Conservation (phyloP, 169 alveolate species). For the Eimeria brunetti region DNA sequence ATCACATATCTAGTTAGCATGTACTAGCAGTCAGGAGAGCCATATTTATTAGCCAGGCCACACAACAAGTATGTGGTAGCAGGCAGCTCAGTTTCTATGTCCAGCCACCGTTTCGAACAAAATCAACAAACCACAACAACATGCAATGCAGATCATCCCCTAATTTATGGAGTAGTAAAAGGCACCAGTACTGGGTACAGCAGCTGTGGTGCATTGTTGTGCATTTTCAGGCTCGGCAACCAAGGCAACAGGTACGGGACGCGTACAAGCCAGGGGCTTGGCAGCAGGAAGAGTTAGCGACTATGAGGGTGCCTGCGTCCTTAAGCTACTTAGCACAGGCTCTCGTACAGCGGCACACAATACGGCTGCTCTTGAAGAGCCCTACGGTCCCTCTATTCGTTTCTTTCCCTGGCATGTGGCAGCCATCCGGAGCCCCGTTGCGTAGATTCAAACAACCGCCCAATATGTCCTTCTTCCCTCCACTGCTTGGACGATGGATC, state of each 20-base stretch:
- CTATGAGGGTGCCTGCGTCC: not conserved
- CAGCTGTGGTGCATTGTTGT: not conserved
- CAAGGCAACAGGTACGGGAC: constrained; percentile 34
- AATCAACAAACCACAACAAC: no score
- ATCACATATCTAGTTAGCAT: no score
- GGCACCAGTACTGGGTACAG: not conserved
- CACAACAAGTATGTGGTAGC: not conserved
- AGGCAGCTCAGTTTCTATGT: not conserved
- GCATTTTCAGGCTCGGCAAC: constrained; percentile 38
- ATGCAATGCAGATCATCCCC: not conserved
- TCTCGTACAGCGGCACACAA: not conserved
- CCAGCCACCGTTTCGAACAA: not conserved
- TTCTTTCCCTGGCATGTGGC: constrained; percentile 4
- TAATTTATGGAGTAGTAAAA: not conserved
- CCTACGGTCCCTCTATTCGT: not conserved
- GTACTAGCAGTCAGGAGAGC: not conserved
- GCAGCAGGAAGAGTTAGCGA: not conserved
- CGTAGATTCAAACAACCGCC: constrained; percentile 38
- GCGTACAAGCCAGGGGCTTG: not conserved
- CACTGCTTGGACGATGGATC: constrained; percentile 78
- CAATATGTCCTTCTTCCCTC: constrained; percentile 62
- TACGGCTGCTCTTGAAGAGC: not conserved
- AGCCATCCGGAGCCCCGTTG: constrained; percentile 5
- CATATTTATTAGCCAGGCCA: not conserved
- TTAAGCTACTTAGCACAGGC: not conserved